Base-by-base conservation (phyloP, 805 yeast species). In the Cyberlindnera euphorbiae region DNA sequence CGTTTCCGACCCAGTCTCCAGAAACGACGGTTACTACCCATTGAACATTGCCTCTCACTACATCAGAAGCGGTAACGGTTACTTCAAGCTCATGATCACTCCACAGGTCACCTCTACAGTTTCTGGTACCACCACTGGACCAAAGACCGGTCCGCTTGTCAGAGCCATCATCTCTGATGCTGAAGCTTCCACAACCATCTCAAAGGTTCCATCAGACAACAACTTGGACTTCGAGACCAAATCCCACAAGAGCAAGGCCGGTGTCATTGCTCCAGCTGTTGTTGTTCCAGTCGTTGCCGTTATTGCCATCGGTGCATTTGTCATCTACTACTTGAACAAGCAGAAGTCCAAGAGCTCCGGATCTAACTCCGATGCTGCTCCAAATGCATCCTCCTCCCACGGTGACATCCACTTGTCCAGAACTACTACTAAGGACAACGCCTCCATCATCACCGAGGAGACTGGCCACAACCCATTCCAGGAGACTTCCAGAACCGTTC, bases 121-220 rank as follows among this genome's bases (percentile, higher is more conserved):
- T 35, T 54, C 52, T 18, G 72, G 70, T 28, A 55, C 48, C 4
- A 62, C 64, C 35, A 54, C 52, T 17, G 72, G 70, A 38, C 56
- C 67, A 17, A 48, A 45, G 19, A 44, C 58, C 6, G 72, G 73
- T 17, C 73, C 73, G 10, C 36, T 67, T 21, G 38, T 65, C 13
- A 60, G 66, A 46, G 61, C 63, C 21, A 55, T 68, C 28, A 43
- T 44, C n/a, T 49, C 58, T 8, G 49, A 33, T 15, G 23, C 48
- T 6, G 67, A 56, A 31, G 69, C 63, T 15, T 33, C 54, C 4
- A 39, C 52, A 2, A 39, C 39, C 15, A 66, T 67, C 34, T 35
- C 44, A 6, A 58, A 66, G 47, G 56, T 65, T 6, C 72, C 71
- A 19, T 63, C 70, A 1, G 73, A 68, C 31, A 64, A 63, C 35